Conservation (phyloP, 2,329 filamentous ascomycete genomes). For the Zymoseptoria ardabiliae region DNA sequence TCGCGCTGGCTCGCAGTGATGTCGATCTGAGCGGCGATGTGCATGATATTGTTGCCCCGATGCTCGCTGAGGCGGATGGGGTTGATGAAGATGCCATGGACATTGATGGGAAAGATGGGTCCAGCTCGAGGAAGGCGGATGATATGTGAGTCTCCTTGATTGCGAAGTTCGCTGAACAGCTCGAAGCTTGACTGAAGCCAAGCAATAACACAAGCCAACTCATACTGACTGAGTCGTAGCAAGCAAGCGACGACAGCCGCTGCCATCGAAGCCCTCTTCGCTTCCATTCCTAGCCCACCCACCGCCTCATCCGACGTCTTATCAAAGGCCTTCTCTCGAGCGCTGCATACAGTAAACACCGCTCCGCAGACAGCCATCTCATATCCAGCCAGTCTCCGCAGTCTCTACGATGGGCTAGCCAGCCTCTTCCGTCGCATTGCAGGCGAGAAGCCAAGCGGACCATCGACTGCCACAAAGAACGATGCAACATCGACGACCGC, state of each 20-base stretch:
- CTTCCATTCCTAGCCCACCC: slow-evolving; percentile 8
- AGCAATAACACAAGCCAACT: too few species aligned
- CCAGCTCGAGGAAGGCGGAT: slow-evolving; percentile 13
- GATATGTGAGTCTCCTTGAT: slow-evolving; percentile 27
- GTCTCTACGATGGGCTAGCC: slow-evolving; percentile 19
- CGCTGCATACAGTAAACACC: background rate
- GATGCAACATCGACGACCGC: slow-evolving; percentile 5
- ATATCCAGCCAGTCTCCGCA: slow-evolving; percentile 9
- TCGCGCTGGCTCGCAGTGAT: slow-evolving; percentile 61
- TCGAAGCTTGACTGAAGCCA: too few species aligned
- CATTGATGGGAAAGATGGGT: slow-evolving; percentile 44
- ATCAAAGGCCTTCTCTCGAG: background rate
- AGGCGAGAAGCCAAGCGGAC: background rate
- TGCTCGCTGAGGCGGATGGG: slow-evolving; percentile 48
- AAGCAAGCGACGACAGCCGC: slow-evolving; percentile 21
- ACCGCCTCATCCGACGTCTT: background rate
- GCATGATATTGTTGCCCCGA: slow-evolving; percentile 53
- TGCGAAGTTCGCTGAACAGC: too few species aligned
- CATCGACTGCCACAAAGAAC: background rate
- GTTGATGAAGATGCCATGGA: slow-evolving; percentile 59
- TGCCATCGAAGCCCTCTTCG: slow-evolving; percentile 26
- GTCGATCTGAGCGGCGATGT: slow-evolving; percentile 64
- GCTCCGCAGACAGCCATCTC: background rate
- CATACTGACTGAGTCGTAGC: slow-evolving; percentile 11
- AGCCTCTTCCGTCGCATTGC: slow-evolving; percentile 6